Base-by-base conservation (phyloP, 768 basidiomycete genomes). In the Russula earlei region DNA sequence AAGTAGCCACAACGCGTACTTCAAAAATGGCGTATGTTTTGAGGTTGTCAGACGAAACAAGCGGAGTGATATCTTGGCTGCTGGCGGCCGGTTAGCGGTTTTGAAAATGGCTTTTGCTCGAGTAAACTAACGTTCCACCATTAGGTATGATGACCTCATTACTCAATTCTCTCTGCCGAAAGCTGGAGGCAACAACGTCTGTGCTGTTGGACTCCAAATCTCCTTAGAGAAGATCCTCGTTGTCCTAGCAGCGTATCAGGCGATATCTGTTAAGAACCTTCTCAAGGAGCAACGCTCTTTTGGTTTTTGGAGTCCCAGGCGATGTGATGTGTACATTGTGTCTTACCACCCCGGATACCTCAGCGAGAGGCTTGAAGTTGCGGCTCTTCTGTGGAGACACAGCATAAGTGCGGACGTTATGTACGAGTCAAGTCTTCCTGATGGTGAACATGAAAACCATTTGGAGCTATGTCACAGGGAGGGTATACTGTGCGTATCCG, bases 291-390 rank as follows among this genome's bases (percentile, higher is more conserved):
- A 83, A 57, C 80, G 82, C 11, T 90, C 91, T 0, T 92, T 90
- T 58, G 90, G 91, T 0, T 87, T 82, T 65, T 92, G 87, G 88
- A 87, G 87, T 67, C 90, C 90, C n/a, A 77, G 89, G 15, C 75
- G 88, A 37, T 91, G 91, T 62, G 90, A 92, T 60, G 90, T 92
- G 11, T 92, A 91, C 60, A 76, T 92, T 12, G 80, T 90, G 25
- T 87, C 87, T 0, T 87, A 84, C 57, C 82, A 87, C 58, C 73
- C 81, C 8, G 89, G 90, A 10, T 77, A 83, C 64, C 71, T 92
- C 34, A 80, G 83, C 59, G 90, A 91, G 49, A 77, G 90, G 41
- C 75, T 92, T 17, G 87, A 91, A 62, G 78, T 90, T 2, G 85
- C 82, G 12, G 73, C 87, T 0, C 78, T 84, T 48, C 71, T 92